Evolutionary conservation across 768 basidiomycete genomes (phyloP).

Genomic region (Termitomyces sp.): DNA sequence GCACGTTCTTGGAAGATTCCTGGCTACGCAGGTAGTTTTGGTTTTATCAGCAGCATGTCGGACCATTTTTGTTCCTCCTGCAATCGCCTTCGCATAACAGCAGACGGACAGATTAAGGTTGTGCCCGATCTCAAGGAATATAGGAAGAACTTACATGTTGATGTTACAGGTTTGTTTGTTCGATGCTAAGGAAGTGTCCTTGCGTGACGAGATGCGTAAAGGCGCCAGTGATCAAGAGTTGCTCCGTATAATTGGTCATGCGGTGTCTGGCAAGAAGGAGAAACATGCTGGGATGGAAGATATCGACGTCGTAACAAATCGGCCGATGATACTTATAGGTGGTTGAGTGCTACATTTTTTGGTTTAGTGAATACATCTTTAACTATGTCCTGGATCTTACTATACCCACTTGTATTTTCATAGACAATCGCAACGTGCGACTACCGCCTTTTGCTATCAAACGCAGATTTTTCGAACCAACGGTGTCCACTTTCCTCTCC

Average conservation of each 20-base stretch:
- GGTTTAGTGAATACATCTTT: conserved; percentile 16
- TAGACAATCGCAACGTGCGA: conserved; percentile 8
- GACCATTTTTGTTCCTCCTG: conserved; percentile 88
- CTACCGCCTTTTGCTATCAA: not conserved
- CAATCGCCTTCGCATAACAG: conserved; percentile 80
- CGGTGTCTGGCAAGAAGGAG: conserved; percentile 66
- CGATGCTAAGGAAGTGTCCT: conserved; percentile 76
- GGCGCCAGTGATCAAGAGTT: conserved; percentile 63
- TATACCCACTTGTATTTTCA: conserved; percentile 4
- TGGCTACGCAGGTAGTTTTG: conserved; percentile 63
- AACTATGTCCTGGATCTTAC: conserved; percentile 14
- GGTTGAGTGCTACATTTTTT: conserved; percentile 59
- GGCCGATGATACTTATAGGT: conserved; percentile 91
- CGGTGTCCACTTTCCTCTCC: not conserved
- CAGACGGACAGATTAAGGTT: conserved; percentile 88
- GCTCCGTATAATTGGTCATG: conserved; percentile 52
- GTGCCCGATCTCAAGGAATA: not conserved
- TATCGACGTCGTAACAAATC: conserved; percentile 70
- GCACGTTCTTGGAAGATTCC: conserved; percentile 75
- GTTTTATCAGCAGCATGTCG: conserved; percentile 93
- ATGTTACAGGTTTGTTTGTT: conserved; percentile 72
- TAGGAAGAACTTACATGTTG: not conserved
- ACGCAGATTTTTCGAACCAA: not conserved
- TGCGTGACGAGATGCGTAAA: conserved; percentile 66
- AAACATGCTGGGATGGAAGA: conserved; percentile 83